Evolutionary conservation across 305 asterid species (phyloP).

Genomic region (Fraxinus xanthoxyloides): DNA sequence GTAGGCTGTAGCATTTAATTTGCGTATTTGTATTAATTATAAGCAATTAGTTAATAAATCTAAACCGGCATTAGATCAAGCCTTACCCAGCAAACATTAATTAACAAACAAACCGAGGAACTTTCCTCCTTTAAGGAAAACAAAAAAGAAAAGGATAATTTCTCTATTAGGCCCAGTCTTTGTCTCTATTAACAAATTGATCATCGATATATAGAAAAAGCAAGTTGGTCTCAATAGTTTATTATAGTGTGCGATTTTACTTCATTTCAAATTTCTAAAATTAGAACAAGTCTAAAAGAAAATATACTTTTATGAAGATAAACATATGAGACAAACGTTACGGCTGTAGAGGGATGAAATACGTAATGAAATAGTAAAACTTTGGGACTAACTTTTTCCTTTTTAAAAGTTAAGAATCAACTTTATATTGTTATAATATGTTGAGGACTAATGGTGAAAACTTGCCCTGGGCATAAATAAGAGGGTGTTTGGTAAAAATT

Average conservation of each 20-base stretch:
- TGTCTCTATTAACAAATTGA: background rate
- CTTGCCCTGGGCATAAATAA: background rate
- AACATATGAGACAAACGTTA: background rate
- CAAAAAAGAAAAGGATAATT: background rate
- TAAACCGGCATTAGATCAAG: background rate
- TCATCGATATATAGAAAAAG: background rate
- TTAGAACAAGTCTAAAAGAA: background rate
- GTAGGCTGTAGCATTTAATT: background rate
- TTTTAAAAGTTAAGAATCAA: background rate
- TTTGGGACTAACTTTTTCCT: background rate
- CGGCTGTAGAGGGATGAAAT: background rate
- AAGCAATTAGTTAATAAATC: background rate
- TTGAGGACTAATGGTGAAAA: background rate
- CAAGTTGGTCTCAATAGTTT: background rate
- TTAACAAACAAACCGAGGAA: background rate
- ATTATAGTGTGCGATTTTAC: background rate
- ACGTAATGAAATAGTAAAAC: background rate
- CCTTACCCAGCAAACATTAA: background rate
- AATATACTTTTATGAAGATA: background rate
- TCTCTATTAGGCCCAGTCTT: background rate
- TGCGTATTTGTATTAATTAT: background rate
- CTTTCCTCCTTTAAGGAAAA: background rate
- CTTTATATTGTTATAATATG: background rate
- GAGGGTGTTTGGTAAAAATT: too few species aligned
- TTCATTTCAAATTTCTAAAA: background rate